phyloP scores from a whole-genome alignment of 2,329 filamentous ascomycete genomes.

The Hypoxylon sp. region DNA sequence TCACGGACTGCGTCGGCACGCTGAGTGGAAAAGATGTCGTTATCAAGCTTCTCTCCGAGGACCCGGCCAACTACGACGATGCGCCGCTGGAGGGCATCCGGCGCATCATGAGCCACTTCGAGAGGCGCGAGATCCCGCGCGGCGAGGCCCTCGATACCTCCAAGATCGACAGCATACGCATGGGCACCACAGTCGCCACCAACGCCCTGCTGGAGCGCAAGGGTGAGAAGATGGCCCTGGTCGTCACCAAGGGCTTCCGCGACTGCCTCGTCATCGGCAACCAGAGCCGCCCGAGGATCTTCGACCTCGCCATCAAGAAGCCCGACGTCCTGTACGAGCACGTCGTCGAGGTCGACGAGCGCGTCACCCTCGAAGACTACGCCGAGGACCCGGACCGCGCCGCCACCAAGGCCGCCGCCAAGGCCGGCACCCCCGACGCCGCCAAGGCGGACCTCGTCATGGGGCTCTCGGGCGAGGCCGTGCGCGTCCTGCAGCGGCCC shows the following conservation, averaged over 20 bases:
- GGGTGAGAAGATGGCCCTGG: slow-evolving; percentile 85
- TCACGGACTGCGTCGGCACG: slow-evolving; percentile 91
- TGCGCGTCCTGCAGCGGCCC: slow-evolving; percentile 72
- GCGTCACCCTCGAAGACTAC: slow-evolving; percentile 91
- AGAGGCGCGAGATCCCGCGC: slow-evolving; percentile 76
- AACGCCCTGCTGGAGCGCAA: slow-evolving; percentile 91
- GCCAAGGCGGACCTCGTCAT: slow-evolving; percentile 66
- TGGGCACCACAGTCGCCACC: slow-evolving; percentile 95
- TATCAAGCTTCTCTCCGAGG: slow-evolving; percentile 89
- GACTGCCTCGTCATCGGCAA: slow-evolving; percentile 91
- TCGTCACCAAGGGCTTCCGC: slow-evolving; percentile 87
- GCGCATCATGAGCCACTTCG: slow-evolving; percentile 81
- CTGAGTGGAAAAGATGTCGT: slow-evolving; percentile 78
- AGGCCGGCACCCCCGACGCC: slow-evolving; percentile 57
- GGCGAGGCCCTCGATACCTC: slow-evolving; percentile 82
- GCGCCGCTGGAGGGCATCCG: slow-evolving; percentile 91
- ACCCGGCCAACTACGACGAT: slow-evolving; percentile 89
- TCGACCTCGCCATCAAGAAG: slow-evolving; percentile 86
- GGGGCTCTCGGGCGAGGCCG: slow-evolving; percentile 77
- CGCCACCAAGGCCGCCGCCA: slow-evolving; percentile 61
- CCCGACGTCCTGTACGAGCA: slow-evolving; percentile 86
- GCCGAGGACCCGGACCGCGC: slow-evolving; percentile 80
- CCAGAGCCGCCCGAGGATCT: slow-evolving; percentile 87
- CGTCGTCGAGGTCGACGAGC: slow-evolving; percentile 89
- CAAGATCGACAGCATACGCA: slow-evolving; percentile 87